Percentiles rank a stretch among this genome's conserved stretches.
Evolutionary conservation across 208 protist species (phyloP).

Genomic region (Herpetomonas tarakana): DNA sequence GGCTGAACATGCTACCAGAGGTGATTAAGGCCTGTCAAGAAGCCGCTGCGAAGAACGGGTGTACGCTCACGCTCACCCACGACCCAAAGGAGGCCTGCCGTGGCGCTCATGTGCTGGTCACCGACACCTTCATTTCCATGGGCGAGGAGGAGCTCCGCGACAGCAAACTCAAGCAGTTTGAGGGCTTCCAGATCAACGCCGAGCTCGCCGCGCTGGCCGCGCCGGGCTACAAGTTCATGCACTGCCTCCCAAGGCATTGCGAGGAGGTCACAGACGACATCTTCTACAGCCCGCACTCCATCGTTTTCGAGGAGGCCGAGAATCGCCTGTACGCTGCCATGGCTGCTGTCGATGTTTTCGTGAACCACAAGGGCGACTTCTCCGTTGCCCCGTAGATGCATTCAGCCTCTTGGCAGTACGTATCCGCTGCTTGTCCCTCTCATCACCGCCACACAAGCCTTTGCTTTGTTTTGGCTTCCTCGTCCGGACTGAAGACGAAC

Average conservation of each 20-base stretch:
- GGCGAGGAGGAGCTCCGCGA: not conserved
- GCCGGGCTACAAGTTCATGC: not conserved
- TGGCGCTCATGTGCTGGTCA: not conserved
- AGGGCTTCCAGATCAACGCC: not conserved
- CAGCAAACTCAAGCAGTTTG: not conserved
- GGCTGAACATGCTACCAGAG: not conserved
- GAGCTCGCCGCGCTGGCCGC: not conserved
- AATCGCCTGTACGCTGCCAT: not conserved
- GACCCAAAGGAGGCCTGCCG: not conserved
- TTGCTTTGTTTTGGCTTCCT: too few relatives aligned
- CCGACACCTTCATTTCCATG: constrained; percentile 1
- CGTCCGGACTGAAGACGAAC: too few relatives aligned
- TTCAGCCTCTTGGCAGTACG: too few relatives aligned
- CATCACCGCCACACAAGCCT: too few relatives aligned
- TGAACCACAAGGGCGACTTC: constrained; percentile 1
- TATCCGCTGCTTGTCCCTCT: too few relatives aligned
- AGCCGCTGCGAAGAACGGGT: not conserved
- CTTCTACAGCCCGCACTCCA: not conserved
- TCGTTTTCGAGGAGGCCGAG: not conserved
- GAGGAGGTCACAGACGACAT: not conserved
- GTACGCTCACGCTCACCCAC: not conserved
- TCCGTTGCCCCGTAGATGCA: too few relatives aligned
- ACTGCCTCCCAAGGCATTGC: not conserved
- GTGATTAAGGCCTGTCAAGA: not conserved
- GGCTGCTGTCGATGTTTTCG: not conserved